A percentile compares a stretch with the other conserved stretches of the same genome.
phyloP scores from a whole-genome alignment of 805 yeast species.

The Sungouiella thailandica region DNA sequence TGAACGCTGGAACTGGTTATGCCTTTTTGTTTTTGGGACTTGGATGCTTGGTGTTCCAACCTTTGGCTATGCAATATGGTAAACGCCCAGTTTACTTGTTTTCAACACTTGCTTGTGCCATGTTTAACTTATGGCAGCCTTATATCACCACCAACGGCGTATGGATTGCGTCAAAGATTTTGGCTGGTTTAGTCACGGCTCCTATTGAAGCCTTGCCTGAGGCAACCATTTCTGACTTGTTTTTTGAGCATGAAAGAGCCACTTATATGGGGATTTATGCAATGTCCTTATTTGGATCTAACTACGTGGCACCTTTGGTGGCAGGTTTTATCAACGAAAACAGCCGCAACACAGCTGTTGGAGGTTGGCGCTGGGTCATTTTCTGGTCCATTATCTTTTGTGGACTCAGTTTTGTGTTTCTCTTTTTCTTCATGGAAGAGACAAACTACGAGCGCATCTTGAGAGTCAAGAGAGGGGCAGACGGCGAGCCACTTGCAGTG shows the following conservation, averaged over 20 bases:
- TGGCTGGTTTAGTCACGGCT: constrained; percentile 25
- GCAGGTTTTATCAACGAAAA: constrained; percentile 17
- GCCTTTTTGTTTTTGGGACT: constrained; percentile 16
- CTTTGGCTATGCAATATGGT: constrained; percentile 47
- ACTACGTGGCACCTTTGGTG: constrained; percentile 13
- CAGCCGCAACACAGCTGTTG: constrained; percentile 3
- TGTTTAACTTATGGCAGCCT: constrained; percentile 41
- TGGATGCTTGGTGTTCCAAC: constrained; percentile 49
- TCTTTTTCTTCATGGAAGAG: constrained; percentile 14
- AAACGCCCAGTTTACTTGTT: constrained; percentile 41
- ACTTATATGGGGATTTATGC: constrained; percentile 15
- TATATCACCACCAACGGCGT: constrained; percentile 26
- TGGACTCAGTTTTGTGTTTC: constrained; percentile 5
- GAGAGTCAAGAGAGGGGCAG: constrained; percentile 4
- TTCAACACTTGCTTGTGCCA: constrained; percentile 32
- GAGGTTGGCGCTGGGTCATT: constrained; percentile 15
- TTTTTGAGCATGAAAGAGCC: constrained; percentile 43
- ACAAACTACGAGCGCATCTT: constrained; percentile 12
- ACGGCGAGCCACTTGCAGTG: constrained; percentile 5
- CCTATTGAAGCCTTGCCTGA: constrained; percentile 48
- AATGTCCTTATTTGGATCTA: constrained; percentile 21
- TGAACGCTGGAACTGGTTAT: constrained; percentile 15
- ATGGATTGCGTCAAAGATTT: constrained; percentile 13
- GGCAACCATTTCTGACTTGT: constrained; percentile 44
- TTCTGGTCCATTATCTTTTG: constrained; percentile 12